Evolutionary conservation across 1,284 basidiomycete species (phyloP), one percentile per base, ranked within the genome.

Genomic region (Sutorius eximius): DNA sequence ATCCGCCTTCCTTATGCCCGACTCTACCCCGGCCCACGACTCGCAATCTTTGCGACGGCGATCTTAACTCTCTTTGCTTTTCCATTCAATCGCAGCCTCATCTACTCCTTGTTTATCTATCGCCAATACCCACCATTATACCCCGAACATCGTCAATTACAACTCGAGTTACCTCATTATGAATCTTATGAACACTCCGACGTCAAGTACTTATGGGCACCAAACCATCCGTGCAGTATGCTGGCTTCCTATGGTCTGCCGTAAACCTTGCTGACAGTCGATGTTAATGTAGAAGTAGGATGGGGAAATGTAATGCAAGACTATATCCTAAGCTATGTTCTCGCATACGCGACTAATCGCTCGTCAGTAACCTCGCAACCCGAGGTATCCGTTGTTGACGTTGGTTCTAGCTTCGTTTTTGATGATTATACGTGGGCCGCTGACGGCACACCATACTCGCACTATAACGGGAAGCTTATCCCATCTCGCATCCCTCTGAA

Each of bases 221-320:
- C 65, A 34, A 70, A 67, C 47, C 65, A 70, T 53, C 68, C 65
- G 22, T 47, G 32, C 15, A 32, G 64, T 67, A 62, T 20, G 52
- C 3, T 11, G 15, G n/a, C 22, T 5, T 5, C 12, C 5, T 10
- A 15, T 3, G 0, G 30, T 29, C 16, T 9, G 5, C 3, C 8
- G 8, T 22, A 34, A 41, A 36, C 24, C 32, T 45, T 5, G 34
- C 50, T 64, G n/a, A 64, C 27, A 8, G 20, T 48, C 41, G 2
- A n/a, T n/a, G n/a, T n/a, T n/a, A n/a, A 16, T 29, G 16, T 5
- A 69, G 63, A 15, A 27, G 69, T 72, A n/a, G 74, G 71, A 10
- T 77, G 72, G 74, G 75, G 70, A 5, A 78, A 77, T 51, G 61
- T 75, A 10, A 73, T 78, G 70, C 75, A 77, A 55, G 75, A 78